Evolutionary conservation across 2,329 filamentous ascomycete genomes (phyloP).

Genomic region (Aspergillus sp.): DNA sequence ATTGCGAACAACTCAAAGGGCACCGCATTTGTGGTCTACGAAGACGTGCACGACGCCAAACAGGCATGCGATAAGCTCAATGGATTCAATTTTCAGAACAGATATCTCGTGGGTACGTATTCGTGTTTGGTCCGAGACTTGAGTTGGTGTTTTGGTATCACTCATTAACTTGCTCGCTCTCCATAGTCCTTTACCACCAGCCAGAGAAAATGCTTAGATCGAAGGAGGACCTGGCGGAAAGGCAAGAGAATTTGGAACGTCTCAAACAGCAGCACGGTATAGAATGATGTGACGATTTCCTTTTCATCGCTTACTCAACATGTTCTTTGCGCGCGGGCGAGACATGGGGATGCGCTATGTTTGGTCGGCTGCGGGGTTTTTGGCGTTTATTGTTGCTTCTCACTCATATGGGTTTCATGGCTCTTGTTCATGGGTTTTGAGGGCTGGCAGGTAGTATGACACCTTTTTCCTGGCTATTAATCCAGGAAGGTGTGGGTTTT

Average conservation of each 20-base stretch:
- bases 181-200: constrained; percentile 71
- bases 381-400: constrained; percentile 37
- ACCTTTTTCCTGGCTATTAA: constrained; percentile 21
- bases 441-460: constrained; percentile 34
- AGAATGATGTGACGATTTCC: constrained; percentile 69
- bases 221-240: constrained; percentile 90
- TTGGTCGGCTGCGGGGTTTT: constrained; percentile 46
- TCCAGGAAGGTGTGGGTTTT: constrained; percentile 28
- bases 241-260: constrained; percentile 96
- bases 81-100: constrained; percentile 99
- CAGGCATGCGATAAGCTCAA: constrained; percentile 99
- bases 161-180: constrained; percentile 16
- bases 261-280: constrained; percentile 98
- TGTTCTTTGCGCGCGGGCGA: constrained; percentile 33
- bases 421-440: constrained; percentile 33
- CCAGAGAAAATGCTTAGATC: constrained; percentile 80
- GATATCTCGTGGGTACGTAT: constrained; percentile 91
- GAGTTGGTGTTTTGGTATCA: neutral
- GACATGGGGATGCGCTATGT: constrained; percentile 39
- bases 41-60: constrained; percentile 99
- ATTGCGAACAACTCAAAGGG: constrained; percentile 98
- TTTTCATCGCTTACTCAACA: constrained; percentile 35
- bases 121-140: neutral
- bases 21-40: constrained; percentile 98
- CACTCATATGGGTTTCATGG: constrained; percentile 40